Evolutionary conservation across 345 rosid genomes (phyloP).

Genomic region (Brassica carinata): DNA sequence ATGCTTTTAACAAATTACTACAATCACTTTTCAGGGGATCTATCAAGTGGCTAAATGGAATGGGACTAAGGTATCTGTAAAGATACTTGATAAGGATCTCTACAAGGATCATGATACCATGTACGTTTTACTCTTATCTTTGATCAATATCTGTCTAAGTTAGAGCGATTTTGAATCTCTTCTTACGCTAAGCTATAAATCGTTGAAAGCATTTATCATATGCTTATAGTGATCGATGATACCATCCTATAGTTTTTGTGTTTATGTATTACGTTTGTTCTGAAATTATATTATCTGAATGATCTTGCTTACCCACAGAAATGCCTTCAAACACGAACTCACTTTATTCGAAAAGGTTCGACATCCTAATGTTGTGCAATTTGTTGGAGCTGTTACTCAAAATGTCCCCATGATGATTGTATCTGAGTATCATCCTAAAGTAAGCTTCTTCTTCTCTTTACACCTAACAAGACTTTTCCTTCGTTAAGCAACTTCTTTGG

Average conservation of each 20-base stretch:
- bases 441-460: constrained; percentile 44
- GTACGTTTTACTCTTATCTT: constrained; percentile 46
- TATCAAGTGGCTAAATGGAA: constrained; percentile 99
- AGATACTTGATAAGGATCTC: constrained; percentile 86
- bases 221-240: constrained; percentile 5
- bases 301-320: constrained; percentile 51
- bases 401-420: constrained; percentile 98
- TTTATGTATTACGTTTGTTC: neutral
- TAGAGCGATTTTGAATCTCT: neutral
- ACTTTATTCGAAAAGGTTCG: constrained; percentile 89
- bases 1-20: constrained; percentile 7
- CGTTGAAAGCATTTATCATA: neutral
- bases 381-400: constrained; percentile 99
- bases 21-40: constrained; percentile 59
- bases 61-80: constrained; percentile 92
- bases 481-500: constrained; percentile 10
- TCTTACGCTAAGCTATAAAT: neutral
- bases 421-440: constrained; percentile 83
- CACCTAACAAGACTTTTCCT: neutral
- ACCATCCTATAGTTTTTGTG: neutral
- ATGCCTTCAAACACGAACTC: constrained; percentile 85
- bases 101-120: constrained; percentile 67
- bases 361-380: constrained; percentile 97
- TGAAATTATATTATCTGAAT: constrained; percentile 4
- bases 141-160: constrained; percentile 1